These are phyloP conservation scores for Knufia petricola DNA, from an alignment of 2,329 filamentous ascomycete species.

Conservation along the genomic window DNA sequence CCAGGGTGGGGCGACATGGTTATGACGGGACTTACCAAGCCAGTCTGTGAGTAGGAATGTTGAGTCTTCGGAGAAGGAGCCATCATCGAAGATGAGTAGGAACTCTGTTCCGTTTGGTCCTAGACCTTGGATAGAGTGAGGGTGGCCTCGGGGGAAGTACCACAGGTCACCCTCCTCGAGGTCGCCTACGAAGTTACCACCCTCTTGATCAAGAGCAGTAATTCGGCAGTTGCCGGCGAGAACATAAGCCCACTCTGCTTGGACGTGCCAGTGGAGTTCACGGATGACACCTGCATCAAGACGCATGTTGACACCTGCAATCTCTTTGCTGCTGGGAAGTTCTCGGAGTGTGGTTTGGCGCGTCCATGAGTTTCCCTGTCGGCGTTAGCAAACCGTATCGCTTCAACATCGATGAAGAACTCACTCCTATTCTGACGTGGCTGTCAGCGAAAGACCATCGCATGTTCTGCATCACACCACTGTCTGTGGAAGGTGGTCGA, in stretches of 20 bases:
- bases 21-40: constrained; percentile 40
- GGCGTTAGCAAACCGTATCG: background rate
- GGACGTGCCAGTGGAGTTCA: constrained; percentile 73
- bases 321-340: constrained; percentile 43
- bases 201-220: constrained; percentile 64
- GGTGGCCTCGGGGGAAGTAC: constrained; percentile 71
- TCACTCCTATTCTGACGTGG: constrained; percentile 53
- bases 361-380: constrained; percentile 65
- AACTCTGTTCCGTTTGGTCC: constrained; percentile 55
- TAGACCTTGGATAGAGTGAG: constrained; percentile 66
- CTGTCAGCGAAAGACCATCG: constrained; percentile 62
- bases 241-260: constrained; percentile 70
- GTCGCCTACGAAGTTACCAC: constrained; percentile 68
- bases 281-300: constrained; percentile 63
- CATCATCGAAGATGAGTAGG: constrained; percentile 53
- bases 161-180: constrained; percentile 66
- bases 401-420: constrained; percentile 12
- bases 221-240: constrained; percentile 61
- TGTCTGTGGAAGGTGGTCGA: constrained; percentile 63
- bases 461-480: constrained; percentile 61
- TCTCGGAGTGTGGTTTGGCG: constrained; percentile 49
- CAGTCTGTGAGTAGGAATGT: constrained; percentile 65
- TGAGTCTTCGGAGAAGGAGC: constrained; percentile 52
- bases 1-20: too few relatives aligned
- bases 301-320: constrained; percentile 71